These are phyloP conservation scores for Ophiobolus disseminans DNA, from an alignment of 2,329 filamentous ascomycete species.

Conservation along the genomic window DNA sequence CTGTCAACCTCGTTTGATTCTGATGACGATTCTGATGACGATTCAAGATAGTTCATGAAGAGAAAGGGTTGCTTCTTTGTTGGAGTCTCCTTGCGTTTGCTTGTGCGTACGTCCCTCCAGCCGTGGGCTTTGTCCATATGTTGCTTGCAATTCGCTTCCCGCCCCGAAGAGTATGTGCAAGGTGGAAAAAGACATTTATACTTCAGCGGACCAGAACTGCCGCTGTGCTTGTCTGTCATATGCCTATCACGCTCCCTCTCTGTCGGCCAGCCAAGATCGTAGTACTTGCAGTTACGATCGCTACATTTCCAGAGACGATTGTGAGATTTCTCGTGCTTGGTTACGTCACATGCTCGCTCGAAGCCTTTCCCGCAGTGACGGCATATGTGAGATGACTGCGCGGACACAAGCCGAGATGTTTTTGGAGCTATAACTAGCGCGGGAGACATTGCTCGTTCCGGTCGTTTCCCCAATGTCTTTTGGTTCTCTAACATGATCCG, in stretches of 20 bases:
- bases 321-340: slow-evolving; percentile 98
- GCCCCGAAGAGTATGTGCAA: slow-evolving; percentile 93
- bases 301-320: slow-evolving; percentile 95
- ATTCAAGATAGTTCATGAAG: too few species aligned
- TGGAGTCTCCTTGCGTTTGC: slow-evolving; percentile 61
- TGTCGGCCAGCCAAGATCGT: slow-evolving; percentile 89
- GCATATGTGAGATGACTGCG: too few species aligned
- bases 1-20: too few species aligned
- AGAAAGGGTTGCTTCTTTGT: too few species aligned
- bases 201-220: slow-evolving; percentile 76
- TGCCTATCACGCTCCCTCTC: slow-evolving; percentile 98
- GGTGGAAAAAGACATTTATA: slow-evolving; percentile 83
- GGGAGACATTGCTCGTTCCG: too few species aligned
- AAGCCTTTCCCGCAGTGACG: slow-evolving; percentile 85
- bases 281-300: slow-evolving; percentile 83
- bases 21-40: too few species aligned
- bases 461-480: too few species aligned
- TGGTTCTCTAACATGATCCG: too few species aligned
- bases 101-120: slow-evolving; percentile 89
- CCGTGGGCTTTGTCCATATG: slow-evolving; percentile 98
- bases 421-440: too few species aligned
- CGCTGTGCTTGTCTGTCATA: slow-evolving; percentile 93
- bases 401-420: too few species aligned
- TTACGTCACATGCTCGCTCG: slow-evolving; percentile 92
- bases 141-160: slow-evolving; percentile 96